Conservation (phyloP, 225 moss, liverwort and hornwort genomes). For the Marchantia paleacea region DNA sequence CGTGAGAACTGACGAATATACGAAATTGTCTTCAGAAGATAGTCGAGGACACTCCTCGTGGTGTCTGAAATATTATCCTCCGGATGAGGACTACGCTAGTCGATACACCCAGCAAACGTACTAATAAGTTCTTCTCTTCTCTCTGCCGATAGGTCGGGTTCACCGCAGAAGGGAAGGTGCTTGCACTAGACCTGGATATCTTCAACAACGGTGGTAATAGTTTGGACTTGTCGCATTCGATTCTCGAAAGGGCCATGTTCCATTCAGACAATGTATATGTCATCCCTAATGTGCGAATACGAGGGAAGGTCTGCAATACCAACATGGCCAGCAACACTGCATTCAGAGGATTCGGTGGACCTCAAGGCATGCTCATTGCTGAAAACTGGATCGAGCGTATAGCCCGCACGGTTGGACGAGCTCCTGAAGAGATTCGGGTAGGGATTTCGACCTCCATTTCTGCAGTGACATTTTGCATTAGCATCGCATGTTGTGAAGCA, state of each 20-base stretch:
- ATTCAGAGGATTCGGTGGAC: slow-evolving; percentile 94
- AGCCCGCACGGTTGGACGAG: slow-evolving; percentile 58
- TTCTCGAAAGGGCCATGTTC: slow-evolving; percentile 90
- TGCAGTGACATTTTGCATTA: neutral
- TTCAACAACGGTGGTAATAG: slow-evolving; percentile 86
- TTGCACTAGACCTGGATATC: slow-evolving; percentile 66
- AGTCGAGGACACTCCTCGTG: neutral
- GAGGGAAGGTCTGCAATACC: slow-evolving; percentile 72
- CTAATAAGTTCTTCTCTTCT: neutral
- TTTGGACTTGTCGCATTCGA: slow-evolving; percentile 79
- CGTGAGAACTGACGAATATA: no score
- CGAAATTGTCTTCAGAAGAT: neutral
- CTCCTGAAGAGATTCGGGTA: slow-evolving; percentile 85
- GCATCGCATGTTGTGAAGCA: neutral
- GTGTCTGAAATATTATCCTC: neutral
- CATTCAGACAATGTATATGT: slow-evolving; percentile 92
- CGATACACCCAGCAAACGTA: no score
- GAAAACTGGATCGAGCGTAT: slow-evolving; percentile 96
- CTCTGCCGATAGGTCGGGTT: slow-evolving; percentile 66
- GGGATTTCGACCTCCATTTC: neutral
- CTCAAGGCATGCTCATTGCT: slow-evolving; percentile 85
- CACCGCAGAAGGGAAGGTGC: slow-evolving; percentile 73
- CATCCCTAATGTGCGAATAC: slow-evolving; percentile 68
- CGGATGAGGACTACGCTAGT: no score
- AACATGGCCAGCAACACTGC: slow-evolving; percentile 87